Percentiles rank a stretch among this genome's conserved stretches.
Conservation (phyloP, 306 rosid genomes). For the Trifolium dubium region DNA sequence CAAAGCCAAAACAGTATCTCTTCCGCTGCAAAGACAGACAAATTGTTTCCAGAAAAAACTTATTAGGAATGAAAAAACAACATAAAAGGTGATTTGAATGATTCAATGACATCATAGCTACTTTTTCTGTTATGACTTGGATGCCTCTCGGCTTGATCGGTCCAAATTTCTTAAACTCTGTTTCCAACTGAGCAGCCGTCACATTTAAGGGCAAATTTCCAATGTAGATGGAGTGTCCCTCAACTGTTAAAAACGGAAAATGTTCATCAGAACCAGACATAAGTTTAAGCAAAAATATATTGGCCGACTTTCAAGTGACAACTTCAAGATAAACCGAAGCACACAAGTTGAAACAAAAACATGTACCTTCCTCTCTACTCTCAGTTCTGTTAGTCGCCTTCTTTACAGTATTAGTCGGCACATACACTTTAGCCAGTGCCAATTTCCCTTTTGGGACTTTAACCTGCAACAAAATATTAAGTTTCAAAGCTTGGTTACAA, state of each 20-base stretch:
- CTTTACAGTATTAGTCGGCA: slow-evolving; percentile 58
- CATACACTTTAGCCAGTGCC: slow-evolving; percentile 56
- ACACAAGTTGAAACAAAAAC: slow-evolving; percentile 22
- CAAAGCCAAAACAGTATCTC: slow-evolving; percentile 84
- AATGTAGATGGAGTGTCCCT: slow-evolving; percentile 72
- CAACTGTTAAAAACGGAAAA: slow-evolving; percentile 48
- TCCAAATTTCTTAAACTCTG: slow-evolving; percentile 72
- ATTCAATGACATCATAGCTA: slow-evolving; percentile 37
- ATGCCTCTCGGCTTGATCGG: slow-evolving; percentile 72
- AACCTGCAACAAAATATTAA: slow-evolving; percentile 56
- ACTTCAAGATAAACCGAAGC: slow-evolving; percentile 17
- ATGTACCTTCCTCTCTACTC: slow-evolving; percentile 64
- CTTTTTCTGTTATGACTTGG: slow-evolving; percentile 77
- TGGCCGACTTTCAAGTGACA: slow-evolving; percentile 5
- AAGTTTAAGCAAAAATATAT: slow-evolving; percentile 12
- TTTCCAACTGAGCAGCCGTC: slow-evolving; percentile 60
- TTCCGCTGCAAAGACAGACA: slow-evolving; percentile 58
- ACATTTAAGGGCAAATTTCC: slow-evolving; percentile 65
- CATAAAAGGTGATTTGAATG: slow-evolving; percentile 11
- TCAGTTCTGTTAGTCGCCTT: slow-evolving; percentile 49
- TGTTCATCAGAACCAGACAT: slow-evolving; percentile 38
- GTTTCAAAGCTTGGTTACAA: slow-evolving; percentile 39
- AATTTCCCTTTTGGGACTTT: slow-evolving; percentile 64
- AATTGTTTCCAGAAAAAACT: slow-evolving; percentile 18
- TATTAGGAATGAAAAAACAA: slow-evolving; percentile 32